Base-by-base conservation (phyloP, 345 rosid species). In the Noccaea caerulescens region DNA sequence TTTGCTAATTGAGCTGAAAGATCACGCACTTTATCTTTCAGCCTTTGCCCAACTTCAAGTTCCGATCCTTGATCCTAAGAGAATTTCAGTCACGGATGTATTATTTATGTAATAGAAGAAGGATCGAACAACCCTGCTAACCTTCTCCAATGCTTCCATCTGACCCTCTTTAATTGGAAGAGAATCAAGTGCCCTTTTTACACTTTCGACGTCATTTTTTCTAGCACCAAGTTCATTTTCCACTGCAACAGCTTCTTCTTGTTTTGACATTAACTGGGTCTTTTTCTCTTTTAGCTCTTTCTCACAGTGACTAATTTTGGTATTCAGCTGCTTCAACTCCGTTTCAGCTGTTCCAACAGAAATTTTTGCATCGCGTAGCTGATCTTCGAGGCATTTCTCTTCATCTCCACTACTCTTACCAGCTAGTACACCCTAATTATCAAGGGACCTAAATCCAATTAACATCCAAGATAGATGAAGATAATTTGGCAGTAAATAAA, bases 301-400 rank as follows among this genome's bases (percentile, higher is more conserved):
- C 72, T 89, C 84, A 33, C 88, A 88, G 38, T 88, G 98, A 52
- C 63, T 81, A 55, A 94, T 89, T 87, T 88, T 94, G 63, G 95
- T 88, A 71, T 80, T 87, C 80, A 94, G 73, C 75, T 88, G 97
- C 66, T 84, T 91, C 82, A 89, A 59, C 76, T 89, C 98, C 63
- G 96, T 91, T 78, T 86, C 98, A 39, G 89, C 90, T 76, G 83
- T 80, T 60, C 99, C 99, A 82, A 88, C 99, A 68, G 92, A 84
- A 72, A 87, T 79, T 71, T 88, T 94, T 56, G 99, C 96, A 81
- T 91, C 99, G 55, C 76, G 86, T 58, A 94, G 84, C 80, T 94
- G 99, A 82, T 94, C 98, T 79, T 94, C 93, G 61, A 94, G 89
- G 84, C 99, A 94, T 79, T 94, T 94, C 68, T 94, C 99, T 73